Evolutionary conservation across 352 stramenopile genomes (phyloP).

Genomic region (Globisporangium splendens): DNA sequence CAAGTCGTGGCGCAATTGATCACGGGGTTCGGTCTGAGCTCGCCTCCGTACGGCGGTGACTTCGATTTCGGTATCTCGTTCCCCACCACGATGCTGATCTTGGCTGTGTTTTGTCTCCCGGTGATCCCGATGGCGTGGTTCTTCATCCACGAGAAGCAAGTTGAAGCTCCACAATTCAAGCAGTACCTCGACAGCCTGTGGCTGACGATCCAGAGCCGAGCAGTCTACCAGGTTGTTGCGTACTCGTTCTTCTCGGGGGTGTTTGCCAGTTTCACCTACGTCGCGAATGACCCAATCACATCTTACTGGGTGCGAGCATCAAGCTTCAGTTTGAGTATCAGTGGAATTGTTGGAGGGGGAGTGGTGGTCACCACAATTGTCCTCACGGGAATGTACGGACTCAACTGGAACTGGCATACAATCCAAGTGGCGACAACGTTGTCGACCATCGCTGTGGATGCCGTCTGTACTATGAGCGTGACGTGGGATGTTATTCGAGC

Average conservation of each 20-base stretch:
- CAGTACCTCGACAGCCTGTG: constrained; percentile 37
- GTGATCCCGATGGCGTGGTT: constrained; percentile 44
- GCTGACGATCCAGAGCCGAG: constrained; percentile 29
- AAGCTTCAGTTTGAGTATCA: constrained; percentile 26
- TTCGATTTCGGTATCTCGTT: constrained; percentile 43
- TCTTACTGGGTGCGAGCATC: constrained; percentile 31
- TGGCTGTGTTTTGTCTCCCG: constrained; percentile 24
- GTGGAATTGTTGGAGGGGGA: constrained; percentile 20
- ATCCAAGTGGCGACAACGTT: constrained; percentile 27
- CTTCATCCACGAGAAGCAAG: constrained; percentile 45
- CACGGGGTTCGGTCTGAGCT: constrained; percentile 41
- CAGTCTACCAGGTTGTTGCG: constrained; percentile 46
- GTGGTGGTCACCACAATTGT: constrained; percentile 31
- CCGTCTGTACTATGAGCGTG: constrained; percentile 24
- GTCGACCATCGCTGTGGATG: constrained; percentile 25
- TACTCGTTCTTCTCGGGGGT: constrained; percentile 44
- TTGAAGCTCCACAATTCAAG: constrained; percentile 25
- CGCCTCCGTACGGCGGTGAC: constrained; percentile 32
- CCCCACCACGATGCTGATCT: constrained; percentile 29
- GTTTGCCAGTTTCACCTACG: constrained; percentile 32
- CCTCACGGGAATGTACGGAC: constrained; percentile 30
- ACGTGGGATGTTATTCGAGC: constrained; percentile 37
- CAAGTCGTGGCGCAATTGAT: constrained; percentile 33
- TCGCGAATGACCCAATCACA: constrained; percentile 26
- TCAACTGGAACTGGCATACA: constrained; percentile 39